Evolutionary conservation across 2,329 filamentous ascomycete species (phyloP).

Genomic region (Fusarium citri): DNA sequence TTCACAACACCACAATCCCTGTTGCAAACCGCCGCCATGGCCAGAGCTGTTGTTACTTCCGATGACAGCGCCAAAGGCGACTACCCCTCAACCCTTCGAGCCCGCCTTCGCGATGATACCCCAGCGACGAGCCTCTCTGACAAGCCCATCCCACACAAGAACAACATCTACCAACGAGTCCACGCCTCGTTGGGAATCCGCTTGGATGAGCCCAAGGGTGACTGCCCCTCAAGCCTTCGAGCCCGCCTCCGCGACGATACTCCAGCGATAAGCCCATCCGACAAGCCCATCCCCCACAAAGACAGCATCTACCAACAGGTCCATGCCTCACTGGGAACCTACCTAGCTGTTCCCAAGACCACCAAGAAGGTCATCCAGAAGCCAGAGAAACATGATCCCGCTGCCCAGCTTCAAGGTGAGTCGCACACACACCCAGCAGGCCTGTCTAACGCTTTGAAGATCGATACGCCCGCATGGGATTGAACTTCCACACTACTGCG

Average conservation of each 20-base stretch:
- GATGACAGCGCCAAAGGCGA: slow-evolving; percentile 18
- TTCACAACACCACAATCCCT: not conserved
- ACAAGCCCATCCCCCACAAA: slow-evolving; percentile 5
- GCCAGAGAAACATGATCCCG: not conserved
- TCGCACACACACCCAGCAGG: rapidly evolving
- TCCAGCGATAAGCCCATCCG: slow-evolving; percentile 8
- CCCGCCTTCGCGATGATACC: slow-evolving; percentile 45
- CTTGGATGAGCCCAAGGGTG: not conserved
- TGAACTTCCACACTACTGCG: slow-evolving; percentile 9
- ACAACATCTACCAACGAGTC: slow-evolving; percentile 44
- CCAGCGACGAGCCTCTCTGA: slow-evolving; percentile 10
- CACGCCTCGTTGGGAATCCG: slow-evolving; percentile 34
- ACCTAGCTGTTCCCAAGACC: not conserved
- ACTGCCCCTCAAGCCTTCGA: too few species aligned
- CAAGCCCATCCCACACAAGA: slow-evolving; percentile 7
- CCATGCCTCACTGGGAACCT: slow-evolving; percentile 36
- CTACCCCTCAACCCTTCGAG: slow-evolving; percentile 45
- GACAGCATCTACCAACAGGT: slow-evolving; percentile 44
- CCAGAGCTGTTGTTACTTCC: slow-evolving; percentile 1
- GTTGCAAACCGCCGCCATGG: slow-evolving; percentile 9
- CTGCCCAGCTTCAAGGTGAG: slow-evolving; percentile 40
- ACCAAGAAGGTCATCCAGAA: not conserved
- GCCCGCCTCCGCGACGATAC: slow-evolving; percentile 40
- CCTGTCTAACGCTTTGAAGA: slow-evolving; percentile 29
- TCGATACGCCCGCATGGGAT: slow-evolving; percentile 41